Conservation (phyloP, 1,284 basidiomycete genomes). For the Takashimella tepidaria region DNA sequence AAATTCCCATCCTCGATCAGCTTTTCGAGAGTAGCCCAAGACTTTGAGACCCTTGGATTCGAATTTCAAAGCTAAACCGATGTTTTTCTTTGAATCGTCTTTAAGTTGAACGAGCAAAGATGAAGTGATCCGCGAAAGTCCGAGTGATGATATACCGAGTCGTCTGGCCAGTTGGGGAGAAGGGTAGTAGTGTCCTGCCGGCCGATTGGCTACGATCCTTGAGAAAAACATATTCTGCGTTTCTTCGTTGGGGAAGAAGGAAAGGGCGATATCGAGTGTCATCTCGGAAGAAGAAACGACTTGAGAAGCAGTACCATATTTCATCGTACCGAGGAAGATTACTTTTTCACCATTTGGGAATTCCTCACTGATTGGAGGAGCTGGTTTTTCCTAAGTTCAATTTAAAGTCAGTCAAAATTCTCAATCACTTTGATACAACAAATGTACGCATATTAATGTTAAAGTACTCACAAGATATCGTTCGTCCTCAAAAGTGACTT, state of each 20-base stretch:
- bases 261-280: constrained; percentile 69
- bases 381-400: constrained; percentile 53
- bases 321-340: constrained; percentile 90
- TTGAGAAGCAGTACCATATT: constrained; percentile 91
- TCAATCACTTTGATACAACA: no score
- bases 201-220: constrained; percentile 56
- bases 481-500: constrained; percentile 80
- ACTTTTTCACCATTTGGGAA: constrained; percentile 86
- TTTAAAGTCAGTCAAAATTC: no score
- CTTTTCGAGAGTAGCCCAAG: constrained; percentile 84
- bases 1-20: constrained; percentile 85
- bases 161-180: constrained; percentile 68
- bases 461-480: constrained; percentile 64
- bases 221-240: constrained; percentile 74
- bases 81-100: constrained; percentile 70
- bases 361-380: constrained; percentile 78
- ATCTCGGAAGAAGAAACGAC: constrained; percentile 66
- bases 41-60: constrained; percentile 96
- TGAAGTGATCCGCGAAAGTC: constrained; percentile 83
- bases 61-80: constrained; percentile 93
- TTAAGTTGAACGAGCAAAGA: constrained; percentile 77
- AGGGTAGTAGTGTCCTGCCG: constrained; percentile 62
- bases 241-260: constrained; percentile 77
- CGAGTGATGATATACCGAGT: constrained; percentile 66
- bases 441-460: not conserved